Evolutionary conservation across 257 asterid genomes (phyloP), one percentile per base, ranked within the genome.

Genomic region (Rubia yunnanensis): DNA sequence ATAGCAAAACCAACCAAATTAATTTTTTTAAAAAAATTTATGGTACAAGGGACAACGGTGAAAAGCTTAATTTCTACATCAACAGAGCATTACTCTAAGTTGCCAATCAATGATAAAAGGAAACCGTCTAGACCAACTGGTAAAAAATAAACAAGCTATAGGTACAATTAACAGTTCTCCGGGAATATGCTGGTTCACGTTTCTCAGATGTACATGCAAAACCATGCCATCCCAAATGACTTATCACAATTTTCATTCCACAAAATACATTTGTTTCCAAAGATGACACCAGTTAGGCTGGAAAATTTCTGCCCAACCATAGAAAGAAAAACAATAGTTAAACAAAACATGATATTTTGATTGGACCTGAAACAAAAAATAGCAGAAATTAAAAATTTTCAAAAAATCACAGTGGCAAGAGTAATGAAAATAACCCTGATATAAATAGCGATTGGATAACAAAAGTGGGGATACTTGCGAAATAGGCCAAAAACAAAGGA

Each of bases 51-150:
- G 34, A 18, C 41, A 26, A 23, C 18, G 11, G 31, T 26, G 67
- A 63, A 63, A 63, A 63, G 36, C 55, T 63, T 22, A 48, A 41
- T 36, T n/a, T 60, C 7, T 36, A 24, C 11, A 10, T 61, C 65
- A 10, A 10, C 14, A 36, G 54, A 11, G 6, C 17, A 63, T 15
- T 36, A 36, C 30, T 36, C 30, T 20, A 4, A 38, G 8, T 11
- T 11, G 50, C 24, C 32, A n/a, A 36, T 22, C 34, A 31, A 20
- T 20, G n/a, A 0, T 3, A 39, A 38, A 10, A n/a, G 18, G 7
- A 22, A 60, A 35, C 11, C 31, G 53, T 5, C 48, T 60, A 36
- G 44, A 35, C 41, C 35, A 62, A 5, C 49, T 22, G 54, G 1
- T 17, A 17, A 10, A 11, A 36, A 22, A 17, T 9, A 23, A 32